Base-by-base conservation (phyloP, 768 basidiomycete genomes). In the Leccinum disarticulatum region DNA sequence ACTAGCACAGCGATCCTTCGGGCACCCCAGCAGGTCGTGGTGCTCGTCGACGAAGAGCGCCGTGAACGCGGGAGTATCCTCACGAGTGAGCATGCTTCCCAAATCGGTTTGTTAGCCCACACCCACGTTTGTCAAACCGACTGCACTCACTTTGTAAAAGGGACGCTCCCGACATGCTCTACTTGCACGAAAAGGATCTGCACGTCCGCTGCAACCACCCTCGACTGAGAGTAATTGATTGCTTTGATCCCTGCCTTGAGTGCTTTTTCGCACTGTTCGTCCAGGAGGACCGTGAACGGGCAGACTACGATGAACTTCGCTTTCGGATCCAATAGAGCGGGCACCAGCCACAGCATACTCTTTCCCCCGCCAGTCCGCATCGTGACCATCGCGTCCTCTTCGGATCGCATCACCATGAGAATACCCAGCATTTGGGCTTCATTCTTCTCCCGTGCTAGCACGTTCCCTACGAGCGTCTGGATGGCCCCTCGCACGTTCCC, bases 131-230 rank as follows among this genome's bases (percentile, higher is more conserved):
- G 28, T 28, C 28, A 28, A 28, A 28, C 28, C 28, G 7, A 33
- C 19, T 17, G 19, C 22, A 50, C 56, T 52, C 31, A 55, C 53
- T 33, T 13, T 2, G 6, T 3, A n/a, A 57, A 55, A 1, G 31
- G 17, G 3, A 30, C 6, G 33, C 22, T 22, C 17, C 11, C 19
- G 15, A 57, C 10, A 5, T 63, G 55, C 11, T 63, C 62, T 0
- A 63, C 62, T n/a, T 63, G 59, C 7, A 57, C 8, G n/a, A 63
- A 60, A 15, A 63, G 9, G 7, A 63, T 33, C 19, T 63, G 62
- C 2, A 30, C 35, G 0, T 52, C 53, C 0, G 8, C 2, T 2
- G 62, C 50, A 3, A 60, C 27, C 4, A 1, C 4, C 14, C 13
- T 4, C 0, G 43, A 38, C 3, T 0, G 19, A 6, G 17, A 8